Evolutionary conservation across 495 filamentous ascomycete genomes (phyloP), one percentile per base, ranked within the genome.

Genomic region (Aspergillus sparsus): DNA sequence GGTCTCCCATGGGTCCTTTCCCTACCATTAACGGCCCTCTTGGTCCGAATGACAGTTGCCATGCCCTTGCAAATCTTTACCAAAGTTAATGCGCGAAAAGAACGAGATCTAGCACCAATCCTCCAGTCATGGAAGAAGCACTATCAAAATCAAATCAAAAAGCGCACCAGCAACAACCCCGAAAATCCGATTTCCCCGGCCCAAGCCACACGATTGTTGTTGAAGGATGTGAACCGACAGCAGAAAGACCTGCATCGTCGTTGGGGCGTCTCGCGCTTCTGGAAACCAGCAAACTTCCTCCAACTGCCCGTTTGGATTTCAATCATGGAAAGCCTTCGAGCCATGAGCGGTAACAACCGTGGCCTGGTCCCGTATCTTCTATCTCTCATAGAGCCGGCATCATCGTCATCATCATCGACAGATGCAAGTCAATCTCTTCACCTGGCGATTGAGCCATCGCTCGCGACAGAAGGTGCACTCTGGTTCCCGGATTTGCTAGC

Each of bases 401-500:
- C 21, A 27, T 42, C 62, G 21, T 37, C 41, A 27, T 55, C 57
- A 3, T 41, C 58, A 39, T 13, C 49, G 9, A 47, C 44, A 21
- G 44, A 21, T 5, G 57, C 13, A 49, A 41, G 45, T 13, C 34
- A 39, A 9, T 11, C 62, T 35, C 62, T 67, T 3, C 61, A 64
- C 51, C 37, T 71, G 13, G 61, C 68, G 13, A 53, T 83, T 47
- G 84, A 91, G 63, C 81, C 82, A 1, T 75, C 79, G 21, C 67
- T 93, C 6, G 80, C 81, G 0, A 75, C 72, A 2, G 93, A 91
- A 62, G 93, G 93, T 10, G 83, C 83, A 4, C 77, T 91, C 7
- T 98, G 92, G 91, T 93, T 94, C 68, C 80, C 83, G 5, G 82
- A 96, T 71, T 83, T 98, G 6, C 77, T 87, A 12, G 77, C 75